phyloP scores from a whole-genome alignment of 345 rosid genomes.

The Gossypium longicalyx region DNA sequence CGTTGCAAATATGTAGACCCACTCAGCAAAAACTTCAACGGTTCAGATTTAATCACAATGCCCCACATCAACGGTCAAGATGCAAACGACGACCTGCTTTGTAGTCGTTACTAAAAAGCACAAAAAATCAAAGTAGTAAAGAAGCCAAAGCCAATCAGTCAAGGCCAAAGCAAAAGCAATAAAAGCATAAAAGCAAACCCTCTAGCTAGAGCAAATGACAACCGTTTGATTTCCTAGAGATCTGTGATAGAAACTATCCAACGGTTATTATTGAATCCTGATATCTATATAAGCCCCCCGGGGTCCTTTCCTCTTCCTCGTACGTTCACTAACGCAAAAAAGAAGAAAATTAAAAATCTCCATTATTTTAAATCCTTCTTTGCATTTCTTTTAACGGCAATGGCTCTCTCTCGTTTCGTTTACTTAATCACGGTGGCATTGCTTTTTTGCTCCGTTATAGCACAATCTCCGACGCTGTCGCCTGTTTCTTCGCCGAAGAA shows the following conservation, averaged over 20 bases:
- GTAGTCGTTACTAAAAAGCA: neutral
- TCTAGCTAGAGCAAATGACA: neutral
- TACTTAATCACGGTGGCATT: neutral
- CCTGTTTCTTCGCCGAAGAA: slow-evolving; percentile 4
- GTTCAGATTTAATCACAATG: neutral
- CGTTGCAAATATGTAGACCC: neutral
- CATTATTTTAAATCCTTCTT: neutral
- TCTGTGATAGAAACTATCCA: neutral
- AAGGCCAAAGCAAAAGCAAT: neutral
- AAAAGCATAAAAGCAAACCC: neutral
- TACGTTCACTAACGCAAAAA: neutral
- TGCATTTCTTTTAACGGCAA: neutral
- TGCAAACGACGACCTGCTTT: neutral
- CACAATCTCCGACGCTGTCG: slow-evolving; percentile 8
- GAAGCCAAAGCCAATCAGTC: neutral
- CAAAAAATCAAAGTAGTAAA: neutral
- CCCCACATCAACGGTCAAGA: slow-evolving; percentile 1
- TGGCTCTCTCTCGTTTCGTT: slow-evolving; percentile 7
- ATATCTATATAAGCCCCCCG: neutral
- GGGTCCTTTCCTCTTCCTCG: neutral
- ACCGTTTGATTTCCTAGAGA: neutral
- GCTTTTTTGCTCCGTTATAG: slow-evolving; percentile 4
- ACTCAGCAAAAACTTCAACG: neutral
- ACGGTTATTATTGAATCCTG: neutral
- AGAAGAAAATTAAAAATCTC: no score